Conservation (phyloP, 2,329 filamentous ascomycete species). For the Metarhizium brunneum region DNA sequence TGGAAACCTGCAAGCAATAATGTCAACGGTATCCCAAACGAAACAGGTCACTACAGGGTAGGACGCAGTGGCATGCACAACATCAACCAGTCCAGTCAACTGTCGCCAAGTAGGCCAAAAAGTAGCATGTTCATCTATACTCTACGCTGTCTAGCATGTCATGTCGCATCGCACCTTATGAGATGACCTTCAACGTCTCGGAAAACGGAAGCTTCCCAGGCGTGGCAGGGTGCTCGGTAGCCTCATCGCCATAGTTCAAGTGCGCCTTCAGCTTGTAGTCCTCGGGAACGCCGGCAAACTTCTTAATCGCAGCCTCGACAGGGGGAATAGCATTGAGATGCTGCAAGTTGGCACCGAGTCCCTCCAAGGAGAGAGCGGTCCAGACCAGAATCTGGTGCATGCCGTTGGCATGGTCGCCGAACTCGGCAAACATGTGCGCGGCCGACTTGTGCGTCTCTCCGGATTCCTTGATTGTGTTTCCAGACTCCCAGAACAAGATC, state of each 20-base stretch:
- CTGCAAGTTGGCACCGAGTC: constrained; percentile 81
- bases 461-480: constrained; percentile 55
- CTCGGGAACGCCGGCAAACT: constrained; percentile 58
- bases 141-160: too few species aligned
- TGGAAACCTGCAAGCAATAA: too few species aligned
- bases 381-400: constrained; percentile 74
- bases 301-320: constrained; percentile 61
- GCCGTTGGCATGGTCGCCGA: constrained; percentile 66
- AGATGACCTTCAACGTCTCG: constrained; percentile 11
- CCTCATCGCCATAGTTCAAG: constrained; percentile 68
- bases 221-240: constrained; percentile 52
- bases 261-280: constrained; percentile 74
- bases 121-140: too few species aligned
- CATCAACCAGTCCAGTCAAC: too few species aligned
- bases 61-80: too few species aligned
- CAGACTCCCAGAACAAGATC: constrained; percentile 59
- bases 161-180: not conserved
- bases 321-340: constrained; percentile 78
- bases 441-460: constrained; percentile 60
- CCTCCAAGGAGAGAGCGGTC: constrained; percentile 74
- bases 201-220: constrained; percentile 34
- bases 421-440: constrained; percentile 69
- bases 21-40: too few species aligned
- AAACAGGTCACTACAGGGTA: too few species aligned
- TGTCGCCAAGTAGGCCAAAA: too few species aligned